phyloP scores from a whole-genome alignment of 257 asterid genomes.

The Perilla frutescens region DNA sequence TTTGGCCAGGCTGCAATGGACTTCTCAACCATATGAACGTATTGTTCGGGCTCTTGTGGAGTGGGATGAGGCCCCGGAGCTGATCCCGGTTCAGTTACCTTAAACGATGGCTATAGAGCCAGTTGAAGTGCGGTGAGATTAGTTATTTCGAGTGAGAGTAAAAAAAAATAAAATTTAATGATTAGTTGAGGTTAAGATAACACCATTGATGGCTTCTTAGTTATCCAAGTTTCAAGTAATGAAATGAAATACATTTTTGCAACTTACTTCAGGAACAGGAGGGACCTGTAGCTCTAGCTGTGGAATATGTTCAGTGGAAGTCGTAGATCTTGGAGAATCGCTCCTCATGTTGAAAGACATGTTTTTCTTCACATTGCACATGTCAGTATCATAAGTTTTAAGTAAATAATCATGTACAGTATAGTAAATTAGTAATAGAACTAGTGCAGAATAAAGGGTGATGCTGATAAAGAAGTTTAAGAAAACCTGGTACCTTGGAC shows the following conservation, averaged over 20 bases:
- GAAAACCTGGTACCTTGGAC: slow-evolving; percentile 38
- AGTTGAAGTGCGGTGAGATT: no score
- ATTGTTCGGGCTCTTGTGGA: slow-evolving; percentile 31
- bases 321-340: slow-evolving; percentile 42
- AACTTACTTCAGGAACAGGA: slow-evolving; percentile 78
- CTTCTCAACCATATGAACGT: slow-evolving; percentile 57
- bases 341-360: slow-evolving; percentile 47
- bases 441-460: no score
- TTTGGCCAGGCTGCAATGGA: slow-evolving; percentile 54
- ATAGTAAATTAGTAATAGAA: no score
- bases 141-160: no score
- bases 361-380: slow-evolving; percentile 48
- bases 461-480: neutral
- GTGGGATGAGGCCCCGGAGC: neutral
- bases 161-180: no score
- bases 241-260: neutral
- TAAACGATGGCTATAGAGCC: neutral
- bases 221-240: neutral
- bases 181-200: no score
- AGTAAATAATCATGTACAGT: neutral
- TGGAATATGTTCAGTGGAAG: slow-evolving; percentile 32
- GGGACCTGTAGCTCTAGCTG: slow-evolving; percentile 54
- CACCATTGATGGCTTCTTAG: neutral
- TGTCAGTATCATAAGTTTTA: neutral
- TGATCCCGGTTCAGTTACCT: slow-evolving; percentile 31